Conservation (phyloP, 2,329 filamentous ascomycete species). For the Seiridium unicorne region DNA sequence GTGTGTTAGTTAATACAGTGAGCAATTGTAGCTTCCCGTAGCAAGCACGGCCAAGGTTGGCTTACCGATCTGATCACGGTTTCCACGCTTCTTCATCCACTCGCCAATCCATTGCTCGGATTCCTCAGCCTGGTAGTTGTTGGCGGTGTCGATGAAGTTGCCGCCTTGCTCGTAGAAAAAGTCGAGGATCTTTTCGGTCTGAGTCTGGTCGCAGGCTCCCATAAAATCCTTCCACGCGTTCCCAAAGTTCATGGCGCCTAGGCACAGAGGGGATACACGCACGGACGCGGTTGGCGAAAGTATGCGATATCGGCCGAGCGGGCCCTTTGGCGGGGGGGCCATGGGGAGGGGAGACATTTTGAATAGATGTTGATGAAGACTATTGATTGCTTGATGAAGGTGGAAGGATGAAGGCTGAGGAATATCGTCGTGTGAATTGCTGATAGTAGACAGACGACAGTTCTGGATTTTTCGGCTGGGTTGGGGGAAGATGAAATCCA, state of each 20-base stretch:
- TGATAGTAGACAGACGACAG: too few species aligned
- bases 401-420: background rate
- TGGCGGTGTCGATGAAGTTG: conserved; percentile 73
- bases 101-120: conserved; percentile 67
- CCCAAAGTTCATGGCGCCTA: conserved; percentile 61
- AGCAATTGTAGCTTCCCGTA: background rate
- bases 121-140: conserved; percentile 64
- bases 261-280: conserved; percentile 64
- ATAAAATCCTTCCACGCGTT: conserved; percentile 52
- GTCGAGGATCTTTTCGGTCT: conserved; percentile 63
- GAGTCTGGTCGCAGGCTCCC: conserved; percentile 64
- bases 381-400: background rate
- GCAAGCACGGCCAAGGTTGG: background rate
- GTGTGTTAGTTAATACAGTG: conserved; percentile 5
- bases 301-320: conserved; percentile 63
- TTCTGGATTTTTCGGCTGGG: too few species aligned
- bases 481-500: too few species aligned
- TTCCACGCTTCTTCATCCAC: conserved; percentile 65
- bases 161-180: conserved; percentile 62
- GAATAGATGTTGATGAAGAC: background rate
- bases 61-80: conserved; percentile 62
- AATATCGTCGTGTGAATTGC: too few species aligned
- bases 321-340: conserved; percentile 53
- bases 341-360: conserved; percentile 7
- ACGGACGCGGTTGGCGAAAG: conserved; percentile 65